Evolutionary conservation across 2,329 filamentous ascomycete genomes (phyloP), one percentile per base, ranked within the genome.

Genomic region (Ascochyta rabiei): DNA sequence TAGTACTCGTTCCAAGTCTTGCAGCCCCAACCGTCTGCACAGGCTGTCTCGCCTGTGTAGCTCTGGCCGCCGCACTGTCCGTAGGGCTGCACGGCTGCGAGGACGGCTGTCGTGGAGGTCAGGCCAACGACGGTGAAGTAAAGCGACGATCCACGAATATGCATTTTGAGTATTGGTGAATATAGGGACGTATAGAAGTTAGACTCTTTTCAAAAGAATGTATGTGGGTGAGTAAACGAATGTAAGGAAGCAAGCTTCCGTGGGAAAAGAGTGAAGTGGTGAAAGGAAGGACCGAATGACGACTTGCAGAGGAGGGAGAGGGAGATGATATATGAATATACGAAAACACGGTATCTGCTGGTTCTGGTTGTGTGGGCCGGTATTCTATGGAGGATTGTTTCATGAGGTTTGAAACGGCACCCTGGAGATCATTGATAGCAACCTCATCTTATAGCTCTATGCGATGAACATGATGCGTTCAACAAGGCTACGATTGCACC

Each of bases 31-130:
- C 78, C 79, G n/a, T 66, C 47, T 2, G 69, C 68, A 50, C 79
- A 81, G 18, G 64, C 56, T 1, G 71, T 76, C 4, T 76, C 60
- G 33, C 79, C 80, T 4, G 63, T 69, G 56, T 67, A 79, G 57
- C 69, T 72, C 19, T 64, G 63, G 21, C 79, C 80, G 55, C 79
- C 79, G 61, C 79, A 81, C 64, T 80, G 79, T 12, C 75, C 75
- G 58, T 76, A 81, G 15, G 62, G 61, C 23, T 56, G 54, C 40
- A 70, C 66, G 15, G 64, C 65, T 33, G 67, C 68, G 31, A 71
- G 62, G 45, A 68, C 67, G 38, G 63, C 66, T 12, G 64, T 60
- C 38, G 69, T 71, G 39, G 63, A 65, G 3, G 65, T 60, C 18
- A 71, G 55, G 47, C 60, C 61, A n/a, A 69, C 59, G 46, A 70